Evolutionary conservation across 2,329 filamentous ascomycete genomes (phyloP).

Genomic region (Lasiodiplodia theobromae): DNA sequence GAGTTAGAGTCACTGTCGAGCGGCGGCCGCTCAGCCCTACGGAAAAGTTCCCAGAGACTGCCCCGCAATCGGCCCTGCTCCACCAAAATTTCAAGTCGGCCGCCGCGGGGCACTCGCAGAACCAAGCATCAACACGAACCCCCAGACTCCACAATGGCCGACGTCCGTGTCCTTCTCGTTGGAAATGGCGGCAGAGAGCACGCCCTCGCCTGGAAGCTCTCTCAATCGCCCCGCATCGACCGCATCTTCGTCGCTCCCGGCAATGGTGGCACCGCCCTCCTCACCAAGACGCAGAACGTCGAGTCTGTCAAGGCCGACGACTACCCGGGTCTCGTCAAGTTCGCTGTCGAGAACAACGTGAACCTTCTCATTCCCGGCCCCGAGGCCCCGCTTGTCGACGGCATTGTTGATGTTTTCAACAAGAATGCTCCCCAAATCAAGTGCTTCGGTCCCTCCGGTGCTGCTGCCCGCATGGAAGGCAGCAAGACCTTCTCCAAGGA

Average conservation of each 20-base stretch:
- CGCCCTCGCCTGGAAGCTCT: conserved; percentile 91
- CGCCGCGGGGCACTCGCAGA: conserved; percentile 24
- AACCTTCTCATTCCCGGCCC: conserved; percentile 90
- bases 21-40: conserved; percentile 22
- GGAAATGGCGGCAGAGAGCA: conserved; percentile 96
- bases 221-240: conserved; percentile 79
- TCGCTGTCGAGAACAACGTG: conserved; percentile 75
- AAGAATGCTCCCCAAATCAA: conserved; percentile 65
- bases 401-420: conserved; percentile 84
- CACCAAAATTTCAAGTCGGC: conserved; percentile 26
- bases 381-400: conserved; percentile 91
- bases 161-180: conserved; percentile 72
- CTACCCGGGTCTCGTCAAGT: conserved; percentile 76
- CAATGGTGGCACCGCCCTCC: conserved; percentile 83
- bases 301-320: conserved; percentile 73
- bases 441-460: conserved; percentile 84
- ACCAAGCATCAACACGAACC: conserved; percentile 3
- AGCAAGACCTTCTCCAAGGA: conserved; percentile 98
- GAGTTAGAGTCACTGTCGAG: conserved; percentile 22
- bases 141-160: conserved; percentile 22
- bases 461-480: conserved; percentile 89
- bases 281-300: conserved; percentile 77
- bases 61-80: conserved; percentile 30
- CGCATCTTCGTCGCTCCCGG: conserved; percentile 74
- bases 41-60: conserved; percentile 25